Conservation (phyloP, 1,284 basidiomycete genomes). For the Apiotrichum akiyoshidainum region DNA sequence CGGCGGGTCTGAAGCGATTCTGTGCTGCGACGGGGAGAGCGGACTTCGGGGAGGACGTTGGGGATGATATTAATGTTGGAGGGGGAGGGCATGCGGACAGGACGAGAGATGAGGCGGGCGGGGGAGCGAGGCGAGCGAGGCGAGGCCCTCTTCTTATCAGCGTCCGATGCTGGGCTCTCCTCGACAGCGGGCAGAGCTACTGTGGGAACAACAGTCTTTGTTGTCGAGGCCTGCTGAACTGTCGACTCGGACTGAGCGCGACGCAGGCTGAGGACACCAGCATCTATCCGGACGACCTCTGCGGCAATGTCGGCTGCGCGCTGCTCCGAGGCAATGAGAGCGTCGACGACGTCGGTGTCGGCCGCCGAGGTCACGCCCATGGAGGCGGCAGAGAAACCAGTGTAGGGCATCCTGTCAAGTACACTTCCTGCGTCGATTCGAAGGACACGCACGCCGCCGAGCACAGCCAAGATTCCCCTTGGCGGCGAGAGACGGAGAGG, state of each 20-base stretch:
- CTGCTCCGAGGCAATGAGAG: slow-evolving; percentile 3
- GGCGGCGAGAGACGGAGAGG: slow-evolving; percentile 9
- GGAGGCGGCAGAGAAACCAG: slow-evolving; percentile 4
- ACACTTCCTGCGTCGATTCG: slow-evolving; percentile 6
- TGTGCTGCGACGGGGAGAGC: slow-evolving; percentile 37
- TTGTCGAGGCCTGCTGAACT: slow-evolving; percentile 4
- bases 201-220: slow-evolving; percentile 5
- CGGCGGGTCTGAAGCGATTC: slow-evolving; percentile 33
- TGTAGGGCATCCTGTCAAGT: slow-evolving; percentile 18
- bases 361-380: slow-evolving; percentile 7
- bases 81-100: slow-evolving; percentile 1
- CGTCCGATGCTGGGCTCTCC: slow-evolving; percentile 6
- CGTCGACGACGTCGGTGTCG: slow-evolving; percentile 16
- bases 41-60: slow-evolving; percentile 44
- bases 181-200: background rate
- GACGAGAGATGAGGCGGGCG: slow-evolving; percentile 3
- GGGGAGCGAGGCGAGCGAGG: background rate
- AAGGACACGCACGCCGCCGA: slow-evolving; percentile 18
- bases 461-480: slow-evolving; percentile 11
- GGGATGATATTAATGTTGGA: slow-evolving; percentile 10
- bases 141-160: background rate
- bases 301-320: slow-evolving; percentile 1
- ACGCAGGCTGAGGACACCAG: slow-evolving; percentile 7
- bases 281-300: background rate
- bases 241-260: slow-evolving; percentile 14